Base-by-base conservation (phyloP, 2,329 filamentous ascomycete species). In the Ascochyta fabae region DNA sequence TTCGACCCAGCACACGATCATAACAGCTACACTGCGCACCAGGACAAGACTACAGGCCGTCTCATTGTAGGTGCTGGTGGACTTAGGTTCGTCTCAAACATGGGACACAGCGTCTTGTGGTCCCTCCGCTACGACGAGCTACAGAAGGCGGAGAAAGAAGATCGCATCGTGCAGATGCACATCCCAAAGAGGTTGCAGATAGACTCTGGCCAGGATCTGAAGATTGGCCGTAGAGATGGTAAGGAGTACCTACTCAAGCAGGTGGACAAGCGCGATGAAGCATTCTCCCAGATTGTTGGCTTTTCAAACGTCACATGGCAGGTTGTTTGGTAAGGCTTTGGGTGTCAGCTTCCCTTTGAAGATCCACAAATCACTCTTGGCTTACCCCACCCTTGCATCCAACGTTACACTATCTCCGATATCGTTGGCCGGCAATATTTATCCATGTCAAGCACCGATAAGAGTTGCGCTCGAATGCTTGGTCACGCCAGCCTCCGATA, bases 221-320 rank as follows among this genome's bases (percentile, higher is more conserved):
- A 59, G 40, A 8, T 72, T 2, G 43, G 56, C 6, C 47, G 44
- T 22, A 57, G 41, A 16, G 26, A 39, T 6, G 65, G 60, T 0
- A 15, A 43, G 27, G 61, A 65, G 29, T 60, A 34, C 22, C 7
- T 66, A 19, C 27, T 72, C 16, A 56, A 50, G 22, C 54, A 67
- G 39, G 46, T 74, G 55, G 58, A 67, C 8, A 47, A 53, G 35
- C 65, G 71, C 9, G 61, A 74, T 41, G 59, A 72, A 56, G 70
- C 61, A 3, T 73, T 73, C 49, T 60, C 60, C 2, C 71, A 73
- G 58, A 65, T 74, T 43, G 46, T 73, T 12, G 71, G 71, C 12
- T 73, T 69, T 33, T 69, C 68, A 44, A 43, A 57, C 23, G 48
- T 55, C 15, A 33, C 23, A 1, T 74, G 71, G 70, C 71, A 73